These are phyloP conservation scores for Heterobasidion occidentale DNA, from an alignment of 1,284 basidiomycete genomes.

Conservation along the genomic window DNA sequence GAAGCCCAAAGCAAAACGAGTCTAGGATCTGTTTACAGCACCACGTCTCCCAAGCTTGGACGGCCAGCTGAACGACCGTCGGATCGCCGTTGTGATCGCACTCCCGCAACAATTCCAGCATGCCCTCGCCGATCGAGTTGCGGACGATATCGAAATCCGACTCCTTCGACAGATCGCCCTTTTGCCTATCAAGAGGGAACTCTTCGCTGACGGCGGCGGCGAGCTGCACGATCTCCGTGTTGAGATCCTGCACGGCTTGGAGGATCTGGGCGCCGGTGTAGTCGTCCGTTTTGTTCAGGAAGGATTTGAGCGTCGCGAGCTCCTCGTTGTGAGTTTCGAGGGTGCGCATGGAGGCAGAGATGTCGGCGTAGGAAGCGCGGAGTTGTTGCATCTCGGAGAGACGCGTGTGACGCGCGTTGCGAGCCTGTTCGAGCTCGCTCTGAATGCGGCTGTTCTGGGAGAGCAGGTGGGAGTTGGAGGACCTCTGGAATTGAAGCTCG, in stretches of 20 bases:
- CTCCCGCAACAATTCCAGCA: conserved; percentile 20
- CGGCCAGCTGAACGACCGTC: conserved; percentile 29
- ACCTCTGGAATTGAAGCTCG: conserved; percentile 11
- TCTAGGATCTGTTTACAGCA: conserved; percentile 26
- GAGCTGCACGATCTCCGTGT: conserved; percentile 28
- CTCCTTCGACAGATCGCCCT: conserved; percentile 14
- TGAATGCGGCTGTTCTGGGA: conserved; percentile 11
- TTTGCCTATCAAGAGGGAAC: conserved; percentile 19
- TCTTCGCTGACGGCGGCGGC: conserved; percentile 27
- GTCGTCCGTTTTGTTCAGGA: conserved; percentile 30
- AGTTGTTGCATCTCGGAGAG: conserved; percentile 9
- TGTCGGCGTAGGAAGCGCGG: conserved; percentile 8
- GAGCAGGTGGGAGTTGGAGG: conserved; percentile 10
- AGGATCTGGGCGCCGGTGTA: conserved; percentile 29
- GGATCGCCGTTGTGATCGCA: conserved; percentile 25
- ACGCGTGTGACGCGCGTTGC: conserved; percentile 6
- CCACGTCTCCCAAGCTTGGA: conserved; percentile 32
- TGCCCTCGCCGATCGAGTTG: conserved; percentile 21
- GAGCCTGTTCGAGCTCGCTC: conserved; percentile 8
- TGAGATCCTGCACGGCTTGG: conserved; percentile 28
- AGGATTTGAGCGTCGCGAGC: conserved; percentile 25
- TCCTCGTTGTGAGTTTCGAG: conserved; percentile 21
- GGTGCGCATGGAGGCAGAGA: conserved; percentile 12
- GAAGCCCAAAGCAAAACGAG: conserved; percentile 27
- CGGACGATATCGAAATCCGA: conserved; percentile 24